Conservation (phyloP, 139 green algal species). For the Chlamydomonas sphaeroides region DNA sequence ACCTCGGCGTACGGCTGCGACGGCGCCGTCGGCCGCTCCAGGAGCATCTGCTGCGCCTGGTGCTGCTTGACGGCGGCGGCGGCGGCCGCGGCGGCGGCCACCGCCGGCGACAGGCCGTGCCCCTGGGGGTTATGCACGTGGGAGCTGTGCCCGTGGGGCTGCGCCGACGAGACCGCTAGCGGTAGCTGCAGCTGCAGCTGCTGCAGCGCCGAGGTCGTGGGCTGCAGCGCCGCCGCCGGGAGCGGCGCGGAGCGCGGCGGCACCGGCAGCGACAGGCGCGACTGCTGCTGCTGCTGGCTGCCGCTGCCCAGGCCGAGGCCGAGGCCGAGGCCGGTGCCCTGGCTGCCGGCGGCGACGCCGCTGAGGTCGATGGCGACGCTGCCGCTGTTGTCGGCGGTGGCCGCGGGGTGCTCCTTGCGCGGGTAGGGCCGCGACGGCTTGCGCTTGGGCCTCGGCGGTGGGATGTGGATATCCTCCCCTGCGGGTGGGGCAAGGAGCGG, state of each 20-base stretch:
- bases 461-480: slow-evolving; percentile 75
- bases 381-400: slow-evolving; percentile 18
- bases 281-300: slow-evolving; percentile 22
- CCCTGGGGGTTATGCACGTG: no score
- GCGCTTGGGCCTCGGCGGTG: slow-evolving; percentile 88
- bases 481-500: neutral
- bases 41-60: slow-evolving; percentile 5
- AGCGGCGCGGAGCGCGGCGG: neutral
- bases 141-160: no score
- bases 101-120: neutral
- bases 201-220: neutral
- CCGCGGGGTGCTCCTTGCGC: slow-evolving; percentile 56
- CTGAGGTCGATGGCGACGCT: slow-evolving; percentile 22
- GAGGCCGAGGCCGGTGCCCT: slow-evolving; percentile 16
- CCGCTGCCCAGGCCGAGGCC: no score
- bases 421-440: slow-evolving; percentile 85
- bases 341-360: neutral
- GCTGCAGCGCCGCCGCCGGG: no score
- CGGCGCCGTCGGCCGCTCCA: neutral
- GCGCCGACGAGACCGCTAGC: neutral
- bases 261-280: neutral
- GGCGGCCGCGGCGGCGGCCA: neutral
- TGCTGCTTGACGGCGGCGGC: neutral
- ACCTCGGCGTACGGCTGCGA: slow-evolving; percentile 22
- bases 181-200: slow-evolving; percentile 22